These are phyloP conservation scores for Solanum pennellii DNA, from an alignment of 257 asterid genomes.

Conservation along the genomic window DNA sequence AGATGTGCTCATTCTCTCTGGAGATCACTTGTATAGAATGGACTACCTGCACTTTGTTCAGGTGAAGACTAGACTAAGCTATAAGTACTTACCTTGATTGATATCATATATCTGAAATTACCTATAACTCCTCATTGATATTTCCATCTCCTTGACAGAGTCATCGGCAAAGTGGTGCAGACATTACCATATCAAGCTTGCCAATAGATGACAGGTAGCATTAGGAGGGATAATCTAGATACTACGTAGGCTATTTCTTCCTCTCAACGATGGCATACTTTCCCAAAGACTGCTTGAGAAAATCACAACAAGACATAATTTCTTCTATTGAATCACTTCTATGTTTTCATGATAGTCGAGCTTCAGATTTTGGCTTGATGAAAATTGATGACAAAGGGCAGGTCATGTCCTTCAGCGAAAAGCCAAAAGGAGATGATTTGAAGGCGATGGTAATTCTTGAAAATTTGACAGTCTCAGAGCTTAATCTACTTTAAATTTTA, in stretches of 20 bases:
- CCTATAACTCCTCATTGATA: background rate
- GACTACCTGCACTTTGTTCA: constrained; percentile 94
- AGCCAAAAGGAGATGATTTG: constrained; percentile 72
- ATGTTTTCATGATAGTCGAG: constrained; percentile 63
- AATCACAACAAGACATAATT: background rate
- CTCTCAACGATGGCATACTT: background rate
- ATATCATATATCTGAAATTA: background rate
- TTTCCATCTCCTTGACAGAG: constrained; percentile 32
- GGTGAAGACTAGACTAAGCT: constrained; percentile 19
- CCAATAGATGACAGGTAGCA: constrained; percentile 77
- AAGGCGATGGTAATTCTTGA: constrained; percentile 67
- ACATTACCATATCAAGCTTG: constrained; percentile 66
- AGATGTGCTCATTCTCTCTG: constrained; percentile 92
- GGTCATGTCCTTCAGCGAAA: constrained; percentile 73
- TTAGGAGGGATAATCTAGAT: background rate
- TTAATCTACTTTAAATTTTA: background rate
- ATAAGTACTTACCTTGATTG: background rate
- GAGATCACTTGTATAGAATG: constrained; percentile 97
- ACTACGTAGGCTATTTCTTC: background rate
- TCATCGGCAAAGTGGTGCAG: constrained; percentile 95
- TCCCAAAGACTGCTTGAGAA: background rate
- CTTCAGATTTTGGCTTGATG: constrained; percentile 97
- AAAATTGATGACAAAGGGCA: constrained; percentile 72
- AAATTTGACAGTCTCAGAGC: background rate
- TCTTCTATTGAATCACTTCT: constrained; percentile 1